Conservation (phyloP, 2,329 filamentous ascomycete genomes). For the Conoideocrella luteorostrata region DNA sequence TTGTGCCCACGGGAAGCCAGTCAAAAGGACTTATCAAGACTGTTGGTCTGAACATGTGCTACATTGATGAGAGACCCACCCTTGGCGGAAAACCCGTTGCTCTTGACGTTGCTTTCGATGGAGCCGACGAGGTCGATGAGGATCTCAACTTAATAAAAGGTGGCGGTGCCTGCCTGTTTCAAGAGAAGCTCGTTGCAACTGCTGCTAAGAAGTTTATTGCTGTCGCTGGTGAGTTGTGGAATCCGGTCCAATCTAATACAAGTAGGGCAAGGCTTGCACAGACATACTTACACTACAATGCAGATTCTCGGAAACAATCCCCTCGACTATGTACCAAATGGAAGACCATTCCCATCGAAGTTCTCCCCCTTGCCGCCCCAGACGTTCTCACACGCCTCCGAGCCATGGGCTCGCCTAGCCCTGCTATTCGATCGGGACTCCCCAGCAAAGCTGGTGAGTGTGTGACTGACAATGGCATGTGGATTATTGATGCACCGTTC, state of each 20-base stretch:
- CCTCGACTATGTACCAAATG: constrained; percentile 67
- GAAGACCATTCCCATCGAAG: constrained; percentile 87
- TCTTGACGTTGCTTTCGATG: constrained; percentile 90
- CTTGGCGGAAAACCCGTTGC: constrained; percentile 33
- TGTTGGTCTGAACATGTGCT: constrained; percentile 69
- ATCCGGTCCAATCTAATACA: no score
- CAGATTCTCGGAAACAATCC: constrained; percentile 87
- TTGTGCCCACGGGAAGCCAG: constrained; percentile 88
- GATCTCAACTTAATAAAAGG: constrained; percentile 97
- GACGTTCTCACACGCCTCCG: constrained; percentile 68
- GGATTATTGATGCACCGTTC: constrained; percentile 92
- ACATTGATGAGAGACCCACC: constrained; percentile 66
- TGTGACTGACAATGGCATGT: constrained; percentile 51
- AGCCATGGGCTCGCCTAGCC: constrained; percentile 64
- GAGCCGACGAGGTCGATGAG: constrained; percentile 92
- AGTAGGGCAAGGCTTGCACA: no score
- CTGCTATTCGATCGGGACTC: constrained; percentile 64
- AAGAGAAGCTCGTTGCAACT: constrained; percentile 92
- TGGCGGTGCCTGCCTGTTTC: constrained; percentile 93
- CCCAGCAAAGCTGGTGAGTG: constrained; percentile 77
- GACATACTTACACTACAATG: neutral
- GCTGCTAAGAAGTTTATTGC: constrained; percentile 80
- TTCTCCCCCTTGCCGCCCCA: constrained; percentile 75
- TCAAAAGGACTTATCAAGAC: constrained; percentile 78
- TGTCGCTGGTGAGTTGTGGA: constrained; percentile 67